Percentiles rank a stretch among this genome's conserved stretches.
Conservation (phyloP, 345 rosid species). For the Sonneratia alba region DNA sequence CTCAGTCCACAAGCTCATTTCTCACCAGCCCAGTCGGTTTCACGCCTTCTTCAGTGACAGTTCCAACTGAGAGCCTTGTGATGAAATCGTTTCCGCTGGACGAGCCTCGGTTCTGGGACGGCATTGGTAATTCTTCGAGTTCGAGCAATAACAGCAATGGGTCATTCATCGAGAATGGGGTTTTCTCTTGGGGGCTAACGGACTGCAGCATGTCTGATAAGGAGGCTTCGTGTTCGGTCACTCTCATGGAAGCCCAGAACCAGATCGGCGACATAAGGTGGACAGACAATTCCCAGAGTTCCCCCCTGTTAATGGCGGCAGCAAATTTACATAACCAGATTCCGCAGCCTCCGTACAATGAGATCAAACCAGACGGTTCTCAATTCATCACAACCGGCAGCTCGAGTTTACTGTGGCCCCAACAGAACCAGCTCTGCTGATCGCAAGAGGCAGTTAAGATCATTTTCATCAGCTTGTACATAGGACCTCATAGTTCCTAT, state of each 20-base stretch:
- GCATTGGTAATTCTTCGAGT: neutral
- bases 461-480: neutral
- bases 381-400: too few species aligned
- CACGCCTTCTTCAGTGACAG: conserved; percentile 3
- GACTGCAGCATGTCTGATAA: conserved; percentile 6
- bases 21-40: conserved; percentile 7
- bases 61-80: neutral
- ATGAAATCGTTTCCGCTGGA: neutral
- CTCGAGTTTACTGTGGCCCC: conserved; percentile 13
- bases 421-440: conserved; percentile 11
- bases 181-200: conserved; percentile 11
- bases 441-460: neutral
- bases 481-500: neutral
- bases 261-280: conserved; percentile 5
- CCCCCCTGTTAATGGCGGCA: neutral
- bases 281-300: conserved; percentile 4
- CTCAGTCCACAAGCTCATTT: conserved; percentile 3
- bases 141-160: conserved; percentile 7
- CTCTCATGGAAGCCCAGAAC: neutral
- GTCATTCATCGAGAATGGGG: conserved; percentile 8
- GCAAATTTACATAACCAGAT: conserved; percentile 3
- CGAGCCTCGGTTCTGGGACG: conserved; percentile 10
- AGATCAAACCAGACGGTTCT: conserved; percentile 8
- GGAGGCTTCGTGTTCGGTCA: conserved; percentile 1
- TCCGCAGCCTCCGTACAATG: conserved; percentile 6